Evolutionary conservation across 2,329 filamentous ascomycete species (phyloP).

Genomic region (Aspergillus tanneri): DNA sequence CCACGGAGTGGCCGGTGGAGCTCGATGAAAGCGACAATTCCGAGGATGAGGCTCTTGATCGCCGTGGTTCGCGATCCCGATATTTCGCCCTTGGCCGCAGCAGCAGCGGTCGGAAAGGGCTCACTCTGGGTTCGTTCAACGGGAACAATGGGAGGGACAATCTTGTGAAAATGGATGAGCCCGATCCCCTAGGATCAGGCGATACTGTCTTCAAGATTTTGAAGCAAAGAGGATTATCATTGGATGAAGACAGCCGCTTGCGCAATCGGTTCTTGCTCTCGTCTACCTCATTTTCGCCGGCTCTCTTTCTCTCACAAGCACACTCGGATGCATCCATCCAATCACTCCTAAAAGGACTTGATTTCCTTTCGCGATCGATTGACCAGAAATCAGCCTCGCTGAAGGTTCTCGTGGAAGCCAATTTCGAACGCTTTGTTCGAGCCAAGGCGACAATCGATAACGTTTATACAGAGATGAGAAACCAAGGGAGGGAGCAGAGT

Average conservation of each 20-base stretch:
- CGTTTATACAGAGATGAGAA: constrained; percentile 93
- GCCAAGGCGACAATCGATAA: constrained; percentile 98
- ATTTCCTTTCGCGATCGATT: constrained; percentile 84
- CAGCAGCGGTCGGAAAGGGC: constrained; percentile 66
- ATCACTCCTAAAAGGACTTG: constrained; percentile 74
- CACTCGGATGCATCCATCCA: constrained; percentile 84
- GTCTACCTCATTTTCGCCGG: constrained; percentile 91
- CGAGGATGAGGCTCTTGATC: constrained; percentile 52
- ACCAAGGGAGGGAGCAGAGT: constrained; percentile 60
- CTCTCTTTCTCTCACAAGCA: constrained; percentile 86
- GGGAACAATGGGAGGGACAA: constrained; percentile 69
- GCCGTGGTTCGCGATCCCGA: constrained; percentile 58
- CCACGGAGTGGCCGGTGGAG: constrained; percentile 81
- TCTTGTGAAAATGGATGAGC: constrained; percentile 84
- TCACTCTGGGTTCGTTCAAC: constrained; percentile 66
- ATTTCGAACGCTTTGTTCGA: constrained; percentile 96
- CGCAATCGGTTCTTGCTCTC: constrained; percentile 92
- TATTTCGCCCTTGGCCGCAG: constrained; percentile 81
- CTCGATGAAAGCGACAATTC: constrained; percentile 70
- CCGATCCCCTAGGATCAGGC: constrained; percentile 83
- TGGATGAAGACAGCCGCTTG: constrained; percentile 79
- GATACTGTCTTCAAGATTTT: constrained; percentile 83
- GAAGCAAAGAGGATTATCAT: constrained; percentile 70
- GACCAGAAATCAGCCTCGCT: constrained; percentile 96
- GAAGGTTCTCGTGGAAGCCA: constrained; percentile 93